These are phyloP conservation scores for Oxyria digyna DNA, from an alignment of 148 eudicot species.

Conservation along the genomic window DNA sequence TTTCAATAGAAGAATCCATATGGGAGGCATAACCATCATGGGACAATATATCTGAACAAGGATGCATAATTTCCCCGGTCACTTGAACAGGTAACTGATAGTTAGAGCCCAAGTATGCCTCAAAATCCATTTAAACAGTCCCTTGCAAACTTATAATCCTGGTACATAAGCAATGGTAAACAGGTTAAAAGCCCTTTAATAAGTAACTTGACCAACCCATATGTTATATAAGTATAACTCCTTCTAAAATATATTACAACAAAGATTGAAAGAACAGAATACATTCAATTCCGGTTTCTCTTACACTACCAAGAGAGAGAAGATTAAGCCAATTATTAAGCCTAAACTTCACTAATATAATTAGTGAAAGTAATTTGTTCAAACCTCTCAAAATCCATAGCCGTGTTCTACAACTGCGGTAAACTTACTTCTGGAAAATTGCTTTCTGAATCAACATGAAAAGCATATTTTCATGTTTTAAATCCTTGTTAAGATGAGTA, in stretches of 20 bases:
- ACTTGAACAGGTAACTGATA: constrained; percentile 9
- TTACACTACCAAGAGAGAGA: background rate
- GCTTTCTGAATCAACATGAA: background rate
- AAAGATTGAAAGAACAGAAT: background rate
- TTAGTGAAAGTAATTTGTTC: background rate
- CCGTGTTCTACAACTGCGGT: background rate
- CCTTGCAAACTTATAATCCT: background rate
- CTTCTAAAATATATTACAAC: background rate
- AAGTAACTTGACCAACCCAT: background rate
- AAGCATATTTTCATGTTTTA: background rate
- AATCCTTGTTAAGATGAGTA: background rate
- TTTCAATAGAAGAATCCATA: constrained; percentile 12
- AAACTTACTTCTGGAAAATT: background rate
- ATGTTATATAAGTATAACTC: background rate
- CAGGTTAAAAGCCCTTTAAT: background rate
- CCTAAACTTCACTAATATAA: too few species aligned
- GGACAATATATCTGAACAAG: constrained; percentile 11
- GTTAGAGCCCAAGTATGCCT: constrained; percentile 13
- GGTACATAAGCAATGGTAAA: background rate
- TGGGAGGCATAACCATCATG: constrained; percentile 12
- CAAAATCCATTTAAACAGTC: constrained; percentile 13
- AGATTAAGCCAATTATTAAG: background rate
- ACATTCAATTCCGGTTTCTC: background rate
- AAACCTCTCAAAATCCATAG: constrained; percentile 1
- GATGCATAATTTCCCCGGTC: constrained; percentile 7